phyloP scores from a whole-genome alignment of 345 rosid species.

The Corymbia maculata region DNA sequence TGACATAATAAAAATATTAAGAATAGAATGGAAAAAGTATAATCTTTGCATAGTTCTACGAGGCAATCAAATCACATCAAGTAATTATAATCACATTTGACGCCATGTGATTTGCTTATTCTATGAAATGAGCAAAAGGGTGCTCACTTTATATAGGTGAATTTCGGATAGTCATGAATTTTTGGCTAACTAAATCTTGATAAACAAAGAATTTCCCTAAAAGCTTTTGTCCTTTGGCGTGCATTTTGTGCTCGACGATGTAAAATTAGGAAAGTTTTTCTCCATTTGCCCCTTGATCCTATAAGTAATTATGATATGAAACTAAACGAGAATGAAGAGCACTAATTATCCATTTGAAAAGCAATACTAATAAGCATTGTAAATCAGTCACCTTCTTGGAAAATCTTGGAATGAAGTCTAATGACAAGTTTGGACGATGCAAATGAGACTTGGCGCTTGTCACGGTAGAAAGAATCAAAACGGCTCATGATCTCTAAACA shows the following conservation, averaged over 20 bases:
- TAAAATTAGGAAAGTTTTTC: not conserved
- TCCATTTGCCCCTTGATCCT: not conserved
- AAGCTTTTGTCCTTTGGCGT: not conserved
- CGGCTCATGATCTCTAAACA: not conserved
- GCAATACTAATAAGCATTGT: not conserved
- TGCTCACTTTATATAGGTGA: not conserved
- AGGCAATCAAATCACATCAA: too few relatives aligned
- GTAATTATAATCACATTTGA: too few relatives aligned
- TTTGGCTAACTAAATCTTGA: not conserved
- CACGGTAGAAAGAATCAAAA: not conserved
- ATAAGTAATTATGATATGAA: not conserved
- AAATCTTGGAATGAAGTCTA: not conserved
- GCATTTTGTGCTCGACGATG: not conserved
- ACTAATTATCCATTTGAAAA: not conserved
- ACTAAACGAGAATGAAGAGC: not conserved
- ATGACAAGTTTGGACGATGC: not conserved
- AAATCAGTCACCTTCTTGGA: not conserved
- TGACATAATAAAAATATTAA: rapidly evolving
- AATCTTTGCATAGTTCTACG: not conserved
- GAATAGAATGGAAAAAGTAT: rapidly evolving
- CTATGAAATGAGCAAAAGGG: not conserved
- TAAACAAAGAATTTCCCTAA: not conserved
- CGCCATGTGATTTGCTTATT: not conserved
- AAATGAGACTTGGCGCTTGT: not conserved
- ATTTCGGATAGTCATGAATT: not conserved